Evolutionary conservation across 2,329 filamentous ascomycete species (phyloP).

Genomic region (Talaromyces funiculosus): DNA sequence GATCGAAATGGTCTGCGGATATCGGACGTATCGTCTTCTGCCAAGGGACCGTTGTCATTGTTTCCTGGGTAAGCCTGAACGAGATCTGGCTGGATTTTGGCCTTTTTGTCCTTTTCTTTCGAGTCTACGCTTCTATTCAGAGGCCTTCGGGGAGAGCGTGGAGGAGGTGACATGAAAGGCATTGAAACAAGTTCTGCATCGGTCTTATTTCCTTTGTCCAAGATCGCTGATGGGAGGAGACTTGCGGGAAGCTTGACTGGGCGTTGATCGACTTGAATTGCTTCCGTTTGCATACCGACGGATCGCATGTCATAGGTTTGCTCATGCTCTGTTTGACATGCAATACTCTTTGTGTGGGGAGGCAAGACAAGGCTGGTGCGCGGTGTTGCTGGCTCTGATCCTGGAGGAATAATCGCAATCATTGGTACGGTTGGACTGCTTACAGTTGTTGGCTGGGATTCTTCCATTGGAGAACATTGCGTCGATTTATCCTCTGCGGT

Average conservation of each 20-base stretch:
- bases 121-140: constrained; percentile 21
- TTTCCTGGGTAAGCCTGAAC: constrained; percentile 69
- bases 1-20: constrained; percentile 67
- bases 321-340: constrained; percentile 67
- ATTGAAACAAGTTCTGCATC: constrained; percentile 24
- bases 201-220: constrained; percentile 39
- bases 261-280: constrained; percentile 77
- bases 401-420: constrained; percentile 87
- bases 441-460: constrained; percentile 23
- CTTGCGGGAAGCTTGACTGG: constrained; percentile 69
- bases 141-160: constrained; percentile 27
- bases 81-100: constrained; percentile 32
- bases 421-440: constrained; percentile 60
- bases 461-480: background rate
- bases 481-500: background rate
- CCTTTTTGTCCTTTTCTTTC: constrained; percentile 42
- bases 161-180: constrained; percentile 30
- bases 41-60: constrained; percentile 72
- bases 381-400: constrained; percentile 74
- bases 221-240: constrained; percentile 71
- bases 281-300: constrained; percentile 75
- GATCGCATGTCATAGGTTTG: constrained; percentile 46
- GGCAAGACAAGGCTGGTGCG: constrained; percentile 69
- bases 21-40: constrained; percentile 51
- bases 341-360: constrained; percentile 71